phyloP scores from a whole-genome alignment of 352 stramenopile genomes.

The Aphanomyces stellatus region DNA sequence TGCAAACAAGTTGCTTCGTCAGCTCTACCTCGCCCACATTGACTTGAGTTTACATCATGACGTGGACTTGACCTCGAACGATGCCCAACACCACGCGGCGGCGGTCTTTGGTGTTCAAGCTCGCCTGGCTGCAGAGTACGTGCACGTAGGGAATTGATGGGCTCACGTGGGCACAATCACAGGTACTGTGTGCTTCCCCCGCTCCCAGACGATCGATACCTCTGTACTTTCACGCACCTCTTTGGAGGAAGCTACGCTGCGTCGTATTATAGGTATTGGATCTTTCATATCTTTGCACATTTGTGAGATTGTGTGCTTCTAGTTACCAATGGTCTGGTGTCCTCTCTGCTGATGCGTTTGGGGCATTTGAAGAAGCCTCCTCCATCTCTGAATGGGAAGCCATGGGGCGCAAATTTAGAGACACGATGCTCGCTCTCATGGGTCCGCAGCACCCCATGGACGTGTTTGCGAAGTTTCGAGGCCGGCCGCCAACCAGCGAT shows the following conservation, averaged over 20 bases:
- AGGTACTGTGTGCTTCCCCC: slow-evolving; percentile 82
- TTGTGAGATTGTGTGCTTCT: slow-evolving; percentile 6
- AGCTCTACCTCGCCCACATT: slow-evolving; percentile 91
- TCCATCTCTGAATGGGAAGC: slow-evolving; percentile 66
- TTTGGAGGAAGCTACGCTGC: slow-evolving; percentile 94
- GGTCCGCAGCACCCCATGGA: slow-evolving; percentile 81
- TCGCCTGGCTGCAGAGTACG: slow-evolving; percentile 47
- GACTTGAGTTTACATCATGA: slow-evolving; percentile 78
- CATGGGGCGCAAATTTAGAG: slow-evolving; percentile 88
- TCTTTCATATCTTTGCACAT: neutral
- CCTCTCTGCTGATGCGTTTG: slow-evolving; percentile 95
- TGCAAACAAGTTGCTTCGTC: slow-evolving; percentile 91
- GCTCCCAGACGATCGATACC: slow-evolving; percentile 92
- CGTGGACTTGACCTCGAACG: slow-evolving; percentile 36
- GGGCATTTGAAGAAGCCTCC: slow-evolving; percentile 92
- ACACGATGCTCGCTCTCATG: slow-evolving; percentile 90
- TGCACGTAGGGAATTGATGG: neutral
- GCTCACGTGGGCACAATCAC: neutral
- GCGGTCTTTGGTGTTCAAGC: slow-evolving; percentile 91
- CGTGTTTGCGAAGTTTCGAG: slow-evolving; percentile 95
- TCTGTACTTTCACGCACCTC: slow-evolving; percentile 97
- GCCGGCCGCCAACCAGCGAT: slow-evolving; percentile 88
- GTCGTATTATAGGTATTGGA: slow-evolving; percentile 89
- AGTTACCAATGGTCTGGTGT: slow-evolving; percentile 97
- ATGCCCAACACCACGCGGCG: slow-evolving; percentile 36